Evolutionary conservation across 2,329 filamentous ascomycete genomes (phyloP).

Genomic region (Peltaster fructicola): DNA sequence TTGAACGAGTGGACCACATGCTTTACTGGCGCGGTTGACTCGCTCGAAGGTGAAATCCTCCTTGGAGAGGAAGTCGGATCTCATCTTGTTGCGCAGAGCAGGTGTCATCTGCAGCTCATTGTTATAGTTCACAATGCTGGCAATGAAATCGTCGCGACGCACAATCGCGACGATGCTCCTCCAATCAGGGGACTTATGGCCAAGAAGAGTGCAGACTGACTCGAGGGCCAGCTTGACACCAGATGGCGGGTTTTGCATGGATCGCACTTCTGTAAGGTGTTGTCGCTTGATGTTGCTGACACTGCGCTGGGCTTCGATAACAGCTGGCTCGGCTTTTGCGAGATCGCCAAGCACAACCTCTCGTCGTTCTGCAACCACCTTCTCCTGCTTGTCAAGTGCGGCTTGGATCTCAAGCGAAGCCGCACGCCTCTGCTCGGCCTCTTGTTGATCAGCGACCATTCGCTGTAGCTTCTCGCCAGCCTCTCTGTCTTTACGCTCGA

Average conservation of each 20-base stretch:
- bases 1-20: conserved; percentile 88
- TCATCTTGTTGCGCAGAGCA: conserved; percentile 67
- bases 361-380: conserved; percentile 64
- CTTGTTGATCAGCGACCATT: conserved; percentile 90
- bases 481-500: conserved; percentile 85
- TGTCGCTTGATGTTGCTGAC: conserved; percentile 98
- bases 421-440: conserved; percentile 80
- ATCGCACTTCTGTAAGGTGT: conserved; percentile 91
- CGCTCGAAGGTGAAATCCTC: conserved; percentile 93
- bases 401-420: conserved; percentile 78
- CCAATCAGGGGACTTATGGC: conserved; percentile 81
- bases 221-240: conserved; percentile 86
- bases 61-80: conserved; percentile 76
- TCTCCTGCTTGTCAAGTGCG: conserved; percentile 74
- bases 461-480: conserved; percentile 93
- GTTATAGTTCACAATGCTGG: conserved; percentile 92
- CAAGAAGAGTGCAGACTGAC: conserved; percentile 87
- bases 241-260: conserved; percentile 81
- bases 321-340: conserved; percentile 80
- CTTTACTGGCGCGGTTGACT: conserved; percentile 90
- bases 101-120: conserved; percentile 92
- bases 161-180: conserved; percentile 79
- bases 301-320: conserved; percentile 81
- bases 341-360: conserved; percentile 77
- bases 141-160: conserved; percentile 88